Percentiles rank a stretch among this genome's conserved stretches.
Evolutionary conservation across 768 basidiomycete genomes (phyloP).

Genomic region (Lentinula boryana): DNA sequence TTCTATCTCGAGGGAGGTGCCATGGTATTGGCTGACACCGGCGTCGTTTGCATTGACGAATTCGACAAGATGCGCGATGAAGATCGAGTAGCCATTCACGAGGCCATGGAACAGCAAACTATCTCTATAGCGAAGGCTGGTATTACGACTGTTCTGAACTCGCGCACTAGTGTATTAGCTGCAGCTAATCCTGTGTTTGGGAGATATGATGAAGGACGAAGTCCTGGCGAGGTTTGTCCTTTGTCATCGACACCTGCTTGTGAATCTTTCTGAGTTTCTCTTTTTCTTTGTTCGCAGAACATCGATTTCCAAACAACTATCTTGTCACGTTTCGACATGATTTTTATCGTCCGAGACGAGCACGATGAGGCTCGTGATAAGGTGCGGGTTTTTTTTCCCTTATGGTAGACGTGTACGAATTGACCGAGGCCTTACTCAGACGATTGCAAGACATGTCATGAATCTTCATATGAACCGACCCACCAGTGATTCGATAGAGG

Average conservation of each 20-base stretch:
- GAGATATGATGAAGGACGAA: constrained; percentile 93
- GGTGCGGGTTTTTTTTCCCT: constrained; percentile 33
- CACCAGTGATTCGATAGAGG: constrained; percentile 59
- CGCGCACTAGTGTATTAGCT: constrained; percentile 90
- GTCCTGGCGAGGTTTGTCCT: constrained; percentile 77
- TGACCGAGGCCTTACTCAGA: constrained; percentile 36
- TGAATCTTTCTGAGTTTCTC: neutral
- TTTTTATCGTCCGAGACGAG: constrained; percentile 98
- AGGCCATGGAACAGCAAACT: constrained; percentile 99
- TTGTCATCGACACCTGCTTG: neutral
- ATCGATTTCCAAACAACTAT: constrained; percentile 99
- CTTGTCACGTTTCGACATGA: constrained; percentile 98
- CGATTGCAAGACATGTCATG: constrained; percentile 97
- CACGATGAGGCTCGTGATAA: constrained; percentile 92
- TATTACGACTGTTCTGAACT: constrained; percentile 96
- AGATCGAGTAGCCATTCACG: constrained; percentile 97
- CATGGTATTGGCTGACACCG: constrained; percentile 98
- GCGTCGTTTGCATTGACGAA: constrained; percentile 98
- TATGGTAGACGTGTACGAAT: neutral
- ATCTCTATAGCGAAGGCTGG: constrained; percentile 99
- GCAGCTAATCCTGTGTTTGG: constrained; percentile 99
- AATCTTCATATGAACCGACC: constrained; percentile 97
- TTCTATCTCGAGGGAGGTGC: constrained; percentile 99
- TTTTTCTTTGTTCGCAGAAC: constrained; percentile 40
- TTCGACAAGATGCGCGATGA: constrained; percentile 99